These are phyloP conservation scores for Cryptosporidium bovis DNA, from an alignment of 169 alveolate genomes.

Conservation along the genomic window DNA sequence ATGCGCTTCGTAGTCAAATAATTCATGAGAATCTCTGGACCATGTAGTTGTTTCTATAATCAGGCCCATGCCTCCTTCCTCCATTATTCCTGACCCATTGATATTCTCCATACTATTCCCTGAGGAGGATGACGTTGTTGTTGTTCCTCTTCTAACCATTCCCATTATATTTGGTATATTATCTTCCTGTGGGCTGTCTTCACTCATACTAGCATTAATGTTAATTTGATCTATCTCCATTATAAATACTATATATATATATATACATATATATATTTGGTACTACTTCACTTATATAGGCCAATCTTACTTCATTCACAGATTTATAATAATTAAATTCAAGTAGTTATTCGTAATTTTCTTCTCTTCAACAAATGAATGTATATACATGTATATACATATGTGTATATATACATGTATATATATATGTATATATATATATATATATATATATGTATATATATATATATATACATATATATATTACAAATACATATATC, in stretches of 20 bases:
- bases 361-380: too few species aligned
- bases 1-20: conserved; percentile 94
- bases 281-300: too few species aligned
- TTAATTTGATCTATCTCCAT: neutral
- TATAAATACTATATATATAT: neutral
- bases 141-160: conserved; percentile 53
- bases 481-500: too few species aligned
- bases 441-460: too few species aligned
- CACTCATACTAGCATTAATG: conserved; percentile 1
- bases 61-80: conserved; percentile 12
- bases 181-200: conserved; percentile 6
- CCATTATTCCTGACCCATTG: neutral
- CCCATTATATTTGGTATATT: neutral
- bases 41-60: conserved; percentile 89
- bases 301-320: too few species aligned
- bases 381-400: too few species aligned
- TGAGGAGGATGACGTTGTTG: conserved; percentile 58
- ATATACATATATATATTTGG: too few species aligned
- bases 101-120: conserved; percentile 68
- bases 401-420: too few species aligned
- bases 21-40: conserved; percentile 94
- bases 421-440: too few species aligned
- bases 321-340: too few species aligned
- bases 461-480: too few species aligned
- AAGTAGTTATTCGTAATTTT: too few species aligned